Conservation (phyloP, 345 rosid genomes). For the Adansonia digitata region DNA sequence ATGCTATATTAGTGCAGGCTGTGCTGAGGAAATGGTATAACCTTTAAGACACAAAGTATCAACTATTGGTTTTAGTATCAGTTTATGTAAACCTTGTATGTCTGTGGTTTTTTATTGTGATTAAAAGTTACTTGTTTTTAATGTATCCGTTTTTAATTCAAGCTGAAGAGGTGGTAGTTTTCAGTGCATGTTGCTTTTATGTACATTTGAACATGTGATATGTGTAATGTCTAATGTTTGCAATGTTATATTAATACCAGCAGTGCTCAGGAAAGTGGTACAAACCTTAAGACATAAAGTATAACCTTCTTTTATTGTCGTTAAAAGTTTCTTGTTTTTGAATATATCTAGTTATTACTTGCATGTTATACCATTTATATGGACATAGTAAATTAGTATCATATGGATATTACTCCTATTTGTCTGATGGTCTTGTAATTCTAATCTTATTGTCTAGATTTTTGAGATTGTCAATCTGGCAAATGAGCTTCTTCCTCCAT, state of each 20-base stretch:
- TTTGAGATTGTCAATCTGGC: conserved; percentile 99
- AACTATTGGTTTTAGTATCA: neutral
- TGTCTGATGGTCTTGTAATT: neutral
- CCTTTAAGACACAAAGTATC: neutral
- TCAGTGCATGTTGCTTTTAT: neutral
- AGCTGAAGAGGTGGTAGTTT: conserved; percentile 8
- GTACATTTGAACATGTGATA: neutral
- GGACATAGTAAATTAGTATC: neutral
- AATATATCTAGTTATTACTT: neutral
- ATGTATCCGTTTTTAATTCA: neutral
- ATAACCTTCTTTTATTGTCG: neutral
- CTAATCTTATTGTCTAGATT: conserved; percentile 36
- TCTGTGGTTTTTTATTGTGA: neutral
- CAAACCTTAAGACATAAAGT: neutral
- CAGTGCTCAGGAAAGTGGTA: neutral
- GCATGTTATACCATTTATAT: neutral
- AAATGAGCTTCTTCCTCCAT: conserved; percentile 95
- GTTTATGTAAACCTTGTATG: neutral
- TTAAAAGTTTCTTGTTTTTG: neutral
- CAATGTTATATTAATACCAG: neutral
- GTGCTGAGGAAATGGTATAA: neutral
- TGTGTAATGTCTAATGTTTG: conserved; percentile 1
- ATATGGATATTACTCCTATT: neutral
- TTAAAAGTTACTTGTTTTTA: no score
- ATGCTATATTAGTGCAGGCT: neutral